Evolutionary conservation across 2,329 filamentous ascomycete species (phyloP).

Genomic region (Moelleriella libera): DNA sequence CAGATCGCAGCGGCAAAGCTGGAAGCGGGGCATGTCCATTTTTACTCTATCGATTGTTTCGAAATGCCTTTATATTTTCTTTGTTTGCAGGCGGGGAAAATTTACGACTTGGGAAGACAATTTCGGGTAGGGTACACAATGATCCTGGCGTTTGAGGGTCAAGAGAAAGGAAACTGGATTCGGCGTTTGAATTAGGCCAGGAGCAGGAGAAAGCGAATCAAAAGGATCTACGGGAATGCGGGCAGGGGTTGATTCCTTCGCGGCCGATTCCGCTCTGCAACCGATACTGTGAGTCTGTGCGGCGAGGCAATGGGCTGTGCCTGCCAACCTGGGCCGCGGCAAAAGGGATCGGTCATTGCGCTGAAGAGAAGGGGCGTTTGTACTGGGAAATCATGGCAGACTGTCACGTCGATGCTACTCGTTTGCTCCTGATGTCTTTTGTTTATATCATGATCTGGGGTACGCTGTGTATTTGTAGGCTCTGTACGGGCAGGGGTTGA

Average conservation of each 20-base stretch:
- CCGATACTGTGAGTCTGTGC: too few relatives aligned
- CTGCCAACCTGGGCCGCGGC: too few relatives aligned
- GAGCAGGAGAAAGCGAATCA: not conserved
- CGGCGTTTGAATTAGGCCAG: not conserved
- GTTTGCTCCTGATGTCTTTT: not conserved
- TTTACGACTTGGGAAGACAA: too few relatives aligned
- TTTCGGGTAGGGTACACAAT: conserved; percentile 3
- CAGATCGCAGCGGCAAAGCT: too few relatives aligned
- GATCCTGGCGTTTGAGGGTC: conserved; percentile 10
- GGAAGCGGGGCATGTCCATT: too few relatives aligned
- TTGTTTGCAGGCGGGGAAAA: too few relatives aligned
- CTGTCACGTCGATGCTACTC: not conserved
- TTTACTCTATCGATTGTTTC: too few relatives aligned
- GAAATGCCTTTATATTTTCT: too few relatives aligned
- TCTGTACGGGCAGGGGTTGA: too few relatives aligned
- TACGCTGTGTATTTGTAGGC: too few relatives aligned
- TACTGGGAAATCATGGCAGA: not conserved
- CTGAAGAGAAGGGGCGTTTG: not conserved
- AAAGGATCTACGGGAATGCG: not conserved
- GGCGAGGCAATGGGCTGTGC: too few relatives aligned
- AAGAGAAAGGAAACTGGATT: not conserved
- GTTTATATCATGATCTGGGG: not conserved
- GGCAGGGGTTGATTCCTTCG: not conserved
- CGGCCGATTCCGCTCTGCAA: too few relatives aligned
- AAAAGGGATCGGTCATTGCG: not conserved